phyloP scores from a whole-genome alignment of 2,329 filamentous ascomycete genomes.

The Paecilomyces fulvus region DNA sequence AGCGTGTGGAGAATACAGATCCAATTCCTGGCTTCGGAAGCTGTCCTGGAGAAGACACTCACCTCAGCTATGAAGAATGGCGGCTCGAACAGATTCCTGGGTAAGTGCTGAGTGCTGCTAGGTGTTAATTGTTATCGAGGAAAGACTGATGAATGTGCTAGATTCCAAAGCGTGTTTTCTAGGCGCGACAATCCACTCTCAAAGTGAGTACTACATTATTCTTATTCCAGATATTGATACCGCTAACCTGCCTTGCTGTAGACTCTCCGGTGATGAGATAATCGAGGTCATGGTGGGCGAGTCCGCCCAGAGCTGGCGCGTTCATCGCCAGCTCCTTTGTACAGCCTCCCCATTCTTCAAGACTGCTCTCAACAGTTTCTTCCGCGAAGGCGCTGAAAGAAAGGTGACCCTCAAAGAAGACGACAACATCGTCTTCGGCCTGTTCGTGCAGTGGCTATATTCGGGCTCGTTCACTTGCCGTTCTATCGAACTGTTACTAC shows the following conservation, averaged over 20 bases:
- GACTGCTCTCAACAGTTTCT: not conserved
- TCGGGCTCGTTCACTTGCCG: conserved; percentile 1
- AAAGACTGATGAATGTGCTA: not conserved
- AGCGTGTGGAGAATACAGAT: not conserved
- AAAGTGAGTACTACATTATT: conserved; percentile 2
- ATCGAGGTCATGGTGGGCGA: conserved; percentile 6
- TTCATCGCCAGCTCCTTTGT: conserved; percentile 6
- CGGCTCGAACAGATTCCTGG: not conserved
- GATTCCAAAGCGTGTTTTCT: not conserved
- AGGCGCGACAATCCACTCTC: conserved; percentile 3
- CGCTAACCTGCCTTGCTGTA: not conserved
- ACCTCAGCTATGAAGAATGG: conserved; percentile 8
- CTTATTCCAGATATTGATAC: not conserved
- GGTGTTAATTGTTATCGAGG: not conserved
- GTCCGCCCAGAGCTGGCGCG: not conserved
- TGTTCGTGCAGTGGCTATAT: conserved; percentile 10
- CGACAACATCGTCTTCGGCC: conserved; percentile 3
- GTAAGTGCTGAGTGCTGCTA: not conserved
- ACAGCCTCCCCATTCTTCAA: conserved; percentile 2
- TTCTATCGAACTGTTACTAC: conserved; percentile 1
- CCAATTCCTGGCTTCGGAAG: not conserved
- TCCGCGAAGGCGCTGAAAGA: conserved; percentile 4
- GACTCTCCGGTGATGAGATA: conserved; percentile 3
- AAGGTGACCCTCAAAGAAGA: conserved; percentile 4
- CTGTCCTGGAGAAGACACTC: not conserved